Evolutionary conservation across 768 basidiomycete genomes (phyloP).

Genomic region (Psilocybe sp.): DNA sequence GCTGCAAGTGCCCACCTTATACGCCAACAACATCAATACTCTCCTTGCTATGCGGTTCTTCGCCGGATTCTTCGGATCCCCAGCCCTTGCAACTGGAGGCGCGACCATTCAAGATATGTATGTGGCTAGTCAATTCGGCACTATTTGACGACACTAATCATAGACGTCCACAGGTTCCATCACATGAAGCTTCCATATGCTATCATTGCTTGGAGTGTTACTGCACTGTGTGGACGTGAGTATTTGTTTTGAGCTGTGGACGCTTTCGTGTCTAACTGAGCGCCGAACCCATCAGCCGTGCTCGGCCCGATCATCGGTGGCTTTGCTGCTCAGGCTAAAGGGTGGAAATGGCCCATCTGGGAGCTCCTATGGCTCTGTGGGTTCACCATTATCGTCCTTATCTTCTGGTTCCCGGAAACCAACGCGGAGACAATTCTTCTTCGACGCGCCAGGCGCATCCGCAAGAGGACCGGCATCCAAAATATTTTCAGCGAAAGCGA

Average conservation of each 20-base stretch:
- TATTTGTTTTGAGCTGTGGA: neutral
- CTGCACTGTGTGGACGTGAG: conserved; percentile 4
- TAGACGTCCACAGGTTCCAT: conserved; percentile 1
- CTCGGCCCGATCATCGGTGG: conserved; percentile 1
- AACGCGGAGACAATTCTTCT: conserved; percentile 4
- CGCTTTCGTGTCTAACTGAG: neutral
- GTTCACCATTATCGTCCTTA: conserved; percentile 2
- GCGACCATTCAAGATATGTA: conserved; percentile 7
- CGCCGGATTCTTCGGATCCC: conserved; percentile 3
- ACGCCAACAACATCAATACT: conserved; percentile 3
- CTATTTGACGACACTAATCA: neutral
- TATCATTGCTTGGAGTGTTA: conserved; percentile 1
- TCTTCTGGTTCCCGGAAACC: conserved; percentile 2
- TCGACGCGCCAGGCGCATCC: neutral
- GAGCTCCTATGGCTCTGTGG: conserved; percentile 1
- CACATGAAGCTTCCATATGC: conserved; percentile 2
- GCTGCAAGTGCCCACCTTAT: neutral
- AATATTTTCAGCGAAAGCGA: conserved; percentile 1
- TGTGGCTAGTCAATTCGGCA: neutral
- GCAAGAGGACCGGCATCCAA: neutral
- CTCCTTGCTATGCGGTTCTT: conserved; percentile 4
- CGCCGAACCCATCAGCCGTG: neutral
- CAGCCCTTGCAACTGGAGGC: conserved; percentile 1
- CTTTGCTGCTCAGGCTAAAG: neutral
- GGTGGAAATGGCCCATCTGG: conserved; percentile 2